Base-by-base conservation (phyloP, 345 rosid species). In the Theobroma cacao region DNA sequence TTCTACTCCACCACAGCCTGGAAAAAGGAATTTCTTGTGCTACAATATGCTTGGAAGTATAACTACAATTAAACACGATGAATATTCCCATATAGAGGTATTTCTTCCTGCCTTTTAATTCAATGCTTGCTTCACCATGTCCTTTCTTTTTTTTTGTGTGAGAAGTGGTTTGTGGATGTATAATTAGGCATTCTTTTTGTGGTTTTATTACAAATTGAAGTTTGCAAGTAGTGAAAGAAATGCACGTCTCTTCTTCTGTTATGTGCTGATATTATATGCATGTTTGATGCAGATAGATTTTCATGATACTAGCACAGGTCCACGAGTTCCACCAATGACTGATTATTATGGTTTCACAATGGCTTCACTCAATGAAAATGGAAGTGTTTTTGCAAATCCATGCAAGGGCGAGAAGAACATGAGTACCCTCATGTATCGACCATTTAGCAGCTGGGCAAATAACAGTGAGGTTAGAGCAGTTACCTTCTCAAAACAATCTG, bases 271-370 rank as follows among this genome's bases (percentile, higher is more conserved):
- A 65, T 56, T 73, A 20, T 45, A 48, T 74, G 71, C 61, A 22
- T 77, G 69, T 30, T 79, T 79, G 62, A 72, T 83, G 69, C 91
- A 94, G 99, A 90, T 91, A 55, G 97, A 94, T 85, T 96, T 96
- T 84, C 99, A 96, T 86, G 99, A 96, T 76, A 96, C 99, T 52
- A 87, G 98, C 74, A 89, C 87, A 82, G 97, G 99, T 80, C 91
- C 95, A 70, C 90, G 97, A 80, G 93, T 96, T 80, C 95, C 98
- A 53, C 86, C 99, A 36, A 96, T 96, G 99, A 91, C 91, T 12
- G 99, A 96, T 87, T 84, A 94, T 73, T 96, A 91, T 77, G 99
- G 99, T 78, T 96, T 96, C 88, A 94, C 97, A 40, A 87, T 96
- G 92, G 99, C 99, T 74, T 87, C 98, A 43, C 70, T 94, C 75